These are phyloP conservation scores for Cladosporium austrohemisphaericum DNA, from an alignment of 2,329 filamentous ascomycete species.

Conservation along the genomic window DNA sequence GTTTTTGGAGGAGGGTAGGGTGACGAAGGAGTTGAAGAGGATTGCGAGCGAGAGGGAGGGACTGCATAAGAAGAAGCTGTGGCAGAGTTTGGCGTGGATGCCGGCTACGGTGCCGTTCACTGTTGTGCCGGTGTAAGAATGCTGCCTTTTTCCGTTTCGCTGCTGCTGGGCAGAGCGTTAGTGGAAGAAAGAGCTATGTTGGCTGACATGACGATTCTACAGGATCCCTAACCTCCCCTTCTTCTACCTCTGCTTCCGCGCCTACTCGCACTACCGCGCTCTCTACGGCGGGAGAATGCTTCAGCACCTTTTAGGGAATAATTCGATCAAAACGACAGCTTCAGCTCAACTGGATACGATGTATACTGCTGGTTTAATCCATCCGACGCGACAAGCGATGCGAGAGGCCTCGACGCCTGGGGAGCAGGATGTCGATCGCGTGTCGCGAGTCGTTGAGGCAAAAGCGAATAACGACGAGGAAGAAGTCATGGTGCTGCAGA, in stretches of 20 bases:
- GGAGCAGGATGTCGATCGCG: conserved; percentile 35
- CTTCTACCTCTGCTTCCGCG: conserved; percentile 89
- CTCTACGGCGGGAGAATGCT: conserved; percentile 80
- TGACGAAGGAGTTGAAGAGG: conserved; percentile 55
- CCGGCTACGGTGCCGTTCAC: conserved; percentile 80
- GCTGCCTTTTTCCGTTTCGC: not conserved
- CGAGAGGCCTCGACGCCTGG: conserved; percentile 38
- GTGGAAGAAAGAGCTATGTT: not conserved
- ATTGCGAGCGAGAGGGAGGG: conserved; percentile 77
- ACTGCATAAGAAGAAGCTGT: conserved; percentile 71
- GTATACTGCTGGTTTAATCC: conserved; percentile 57
- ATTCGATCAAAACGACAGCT: conserved; percentile 63
- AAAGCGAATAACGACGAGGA: conserved; percentile 39
- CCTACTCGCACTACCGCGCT: conserved; percentile 89
- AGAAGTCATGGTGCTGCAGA: conserved; percentile 48
- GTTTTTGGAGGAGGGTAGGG: conserved; percentile 55
- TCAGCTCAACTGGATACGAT: conserved; percentile 69
- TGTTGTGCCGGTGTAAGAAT: conserved; percentile 74
- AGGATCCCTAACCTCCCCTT: conserved; percentile 93
- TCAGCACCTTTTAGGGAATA: conserved; percentile 72
- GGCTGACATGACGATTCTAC: not conserved
- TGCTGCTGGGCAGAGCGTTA: too few species aligned
- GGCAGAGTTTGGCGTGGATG: conserved; percentile 78
- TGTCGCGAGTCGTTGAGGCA: conserved; percentile 37
- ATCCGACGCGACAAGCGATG: conserved; percentile 39